Conservation (phyloP, 495 filamentous ascomycete species). For the Aspergillus ellipticus region DNA sequence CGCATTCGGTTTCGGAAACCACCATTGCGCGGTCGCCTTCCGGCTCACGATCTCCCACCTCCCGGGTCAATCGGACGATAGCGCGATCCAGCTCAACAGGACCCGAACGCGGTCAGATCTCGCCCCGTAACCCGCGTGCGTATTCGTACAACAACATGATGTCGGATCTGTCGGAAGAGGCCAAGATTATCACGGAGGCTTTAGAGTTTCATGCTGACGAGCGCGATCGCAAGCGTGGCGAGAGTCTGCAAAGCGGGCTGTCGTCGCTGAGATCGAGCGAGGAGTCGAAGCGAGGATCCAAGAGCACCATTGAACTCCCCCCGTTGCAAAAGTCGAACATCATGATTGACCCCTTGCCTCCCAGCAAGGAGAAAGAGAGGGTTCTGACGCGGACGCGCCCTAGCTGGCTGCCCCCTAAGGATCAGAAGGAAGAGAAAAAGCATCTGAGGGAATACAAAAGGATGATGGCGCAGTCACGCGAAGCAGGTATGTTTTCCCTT, state of each 20-base stretch:
- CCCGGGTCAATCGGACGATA: slow-evolving; percentile 26
- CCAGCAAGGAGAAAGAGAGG: slow-evolving; percentile 95
- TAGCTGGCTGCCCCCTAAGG: slow-evolving; percentile 93
- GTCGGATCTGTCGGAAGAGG: slow-evolving; percentile 78
- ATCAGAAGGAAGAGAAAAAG: slow-evolving; percentile 84
- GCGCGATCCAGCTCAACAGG: slow-evolving; percentile 44
- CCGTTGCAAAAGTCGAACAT: slow-evolving; percentile 82
- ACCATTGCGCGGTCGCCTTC: slow-evolving; percentile 11
- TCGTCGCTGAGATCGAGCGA: slow-evolving; percentile 40
- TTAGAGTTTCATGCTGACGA: slow-evolving; percentile 80
- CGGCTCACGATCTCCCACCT: slow-evolving; percentile 26
- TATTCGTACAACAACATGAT: slow-evolving; percentile 85
- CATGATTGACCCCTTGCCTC: slow-evolving; percentile 93
- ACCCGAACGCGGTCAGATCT: slow-evolving; percentile 43
- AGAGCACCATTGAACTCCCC: slow-evolving; percentile 63
- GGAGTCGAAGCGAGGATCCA: slow-evolving; percentile 54
- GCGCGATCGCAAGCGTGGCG: slow-evolving; percentile 47
- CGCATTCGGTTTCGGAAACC: slow-evolving; percentile 33
- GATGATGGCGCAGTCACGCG: slow-evolving; percentile 82
- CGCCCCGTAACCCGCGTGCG: slow-evolving; percentile 54
- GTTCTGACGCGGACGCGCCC: slow-evolving; percentile 87
- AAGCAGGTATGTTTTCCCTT: slow-evolving; percentile 54
- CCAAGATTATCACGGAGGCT: slow-evolving; percentile 82
- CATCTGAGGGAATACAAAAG: slow-evolving; percentile 88
- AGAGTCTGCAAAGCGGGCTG: slow-evolving; percentile 48